These are phyloP conservation scores for Pulveroboletus sp. DNA, from an alignment of 768 basidiomycete species.

Conservation along the genomic window DNA sequence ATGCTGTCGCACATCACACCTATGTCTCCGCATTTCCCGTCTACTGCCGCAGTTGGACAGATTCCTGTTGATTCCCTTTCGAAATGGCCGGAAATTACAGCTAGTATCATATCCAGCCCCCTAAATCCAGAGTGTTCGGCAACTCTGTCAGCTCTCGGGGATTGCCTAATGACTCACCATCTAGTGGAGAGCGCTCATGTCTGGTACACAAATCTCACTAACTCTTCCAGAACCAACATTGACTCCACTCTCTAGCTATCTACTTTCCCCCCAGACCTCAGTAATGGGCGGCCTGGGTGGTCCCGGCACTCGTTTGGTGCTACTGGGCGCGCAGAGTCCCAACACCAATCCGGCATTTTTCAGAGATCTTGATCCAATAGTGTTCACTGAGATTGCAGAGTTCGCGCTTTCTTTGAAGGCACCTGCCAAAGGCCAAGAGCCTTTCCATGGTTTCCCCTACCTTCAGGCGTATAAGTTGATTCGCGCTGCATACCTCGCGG, in stretches of 20 bases:
- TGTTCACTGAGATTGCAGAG: constrained; percentile 88
- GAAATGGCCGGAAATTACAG: constrained; percentile 83
- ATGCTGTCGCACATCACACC: constrained; percentile 45
- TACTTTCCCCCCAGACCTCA: constrained; percentile 81
- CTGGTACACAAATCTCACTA: constrained; percentile 52
- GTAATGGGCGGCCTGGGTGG: constrained; percentile 67
- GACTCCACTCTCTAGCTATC: constrained; percentile 50
- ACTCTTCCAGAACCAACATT: neutral
- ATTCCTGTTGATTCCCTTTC: constrained; percentile 62
- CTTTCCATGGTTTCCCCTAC: constrained; percentile 77
- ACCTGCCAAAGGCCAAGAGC: constrained; percentile 77
- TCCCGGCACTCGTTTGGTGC: constrained; percentile 60
- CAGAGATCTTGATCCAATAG: constrained; percentile 69
- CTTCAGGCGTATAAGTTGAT: constrained; percentile 86
- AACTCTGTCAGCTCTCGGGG: constrained; percentile 80
- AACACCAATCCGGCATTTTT: constrained; percentile 45
- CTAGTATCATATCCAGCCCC: constrained; percentile 78
- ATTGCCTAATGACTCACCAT: constrained; percentile 66
- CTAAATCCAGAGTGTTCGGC: constrained; percentile 63
- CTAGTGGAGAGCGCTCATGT: constrained; percentile 85
- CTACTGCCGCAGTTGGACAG: constrained; percentile 38
- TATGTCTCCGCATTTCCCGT: constrained; percentile 58
- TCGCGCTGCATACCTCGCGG: constrained; percentile 70
- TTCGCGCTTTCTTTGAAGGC: constrained; percentile 81
- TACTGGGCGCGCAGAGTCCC: constrained; percentile 70